Conservation (phyloP, 2,329 filamentous ascomycete genomes). For the Talaromyces piceae region DNA sequence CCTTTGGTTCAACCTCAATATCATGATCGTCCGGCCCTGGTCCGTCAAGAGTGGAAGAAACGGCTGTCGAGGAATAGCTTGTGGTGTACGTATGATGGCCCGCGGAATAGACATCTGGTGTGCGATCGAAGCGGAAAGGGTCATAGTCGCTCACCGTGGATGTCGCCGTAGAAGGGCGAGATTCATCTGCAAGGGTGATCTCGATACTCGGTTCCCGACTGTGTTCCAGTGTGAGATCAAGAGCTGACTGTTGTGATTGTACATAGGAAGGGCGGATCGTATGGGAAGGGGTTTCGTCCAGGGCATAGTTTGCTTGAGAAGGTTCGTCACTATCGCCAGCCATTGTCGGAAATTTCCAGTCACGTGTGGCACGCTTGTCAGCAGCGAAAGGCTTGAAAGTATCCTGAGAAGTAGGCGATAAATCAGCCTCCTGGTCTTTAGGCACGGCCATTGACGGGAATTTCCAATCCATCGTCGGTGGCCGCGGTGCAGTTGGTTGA, state of each 20-base stretch:
- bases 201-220: conserved; percentile 2
- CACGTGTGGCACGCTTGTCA: conserved; percentile 38
- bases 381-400: conserved; percentile 2
- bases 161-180: conserved; percentile 33
- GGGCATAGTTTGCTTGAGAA: background rate
- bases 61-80: conserved; percentile 41
- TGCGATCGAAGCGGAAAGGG: conserved; percentile 36
- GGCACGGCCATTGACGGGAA: conserved; percentile 31
- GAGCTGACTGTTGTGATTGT: conserved; percentile 6
- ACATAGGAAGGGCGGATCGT: conserved; percentile 24
- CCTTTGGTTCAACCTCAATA: conserved; percentile 13
- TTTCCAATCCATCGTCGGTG: conserved; percentile 42
- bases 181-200: conserved; percentile 12
- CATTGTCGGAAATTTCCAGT: conserved; percentile 49
- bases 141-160: conserved; percentile 34
- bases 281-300: conserved; percentile 20
- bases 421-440: conserved; percentile 17
- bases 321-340: conserved; percentile 14
- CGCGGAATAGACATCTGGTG: conserved; percentile 8
- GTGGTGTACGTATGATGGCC: conserved; percentile 37
- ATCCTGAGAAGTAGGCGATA: background rate
- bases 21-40: conserved; percentile 48
- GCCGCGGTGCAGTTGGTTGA: conserved; percentile 31
- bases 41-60: conserved; percentile 35
- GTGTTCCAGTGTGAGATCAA: conserved; percentile 14